Base-by-base conservation (phyloP, 768 basidiomycete genomes). In the Leccinum subtestaceum region DNA sequence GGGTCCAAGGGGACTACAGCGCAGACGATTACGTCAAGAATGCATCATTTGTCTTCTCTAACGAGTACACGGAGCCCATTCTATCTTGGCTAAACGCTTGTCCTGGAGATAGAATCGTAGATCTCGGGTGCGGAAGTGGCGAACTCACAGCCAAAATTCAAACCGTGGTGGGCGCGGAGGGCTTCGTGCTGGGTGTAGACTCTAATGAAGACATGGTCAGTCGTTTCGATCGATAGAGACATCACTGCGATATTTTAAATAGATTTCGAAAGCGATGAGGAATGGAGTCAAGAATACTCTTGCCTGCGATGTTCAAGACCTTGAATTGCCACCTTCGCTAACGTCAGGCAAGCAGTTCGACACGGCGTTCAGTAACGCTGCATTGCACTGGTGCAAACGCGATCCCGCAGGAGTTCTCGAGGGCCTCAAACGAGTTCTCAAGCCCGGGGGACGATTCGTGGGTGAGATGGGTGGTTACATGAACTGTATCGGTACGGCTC, bases 81-180 rank as follows among this genome's bases (percentile, higher is more conserved):
- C 70, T 91, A 12, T 76, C 78, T 3, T 76, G 90, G 29, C 78
- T 94, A 11, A 72, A 80, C n/a, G 78, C 89, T 0, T 63, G 80
- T 61, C 79, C 82, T 0, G 91, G 91, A 1, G 87, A 93, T 63
- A 77, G 77, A 52, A 86, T 93, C 48, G 75, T 89, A 59, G 91
- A 92, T 65, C 72, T 92, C 47, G 92, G 93, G 2, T 94, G 92
- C 67, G 92, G 93, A 17, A 91, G 86, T 48, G 93, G 91, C 0
- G 88, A 94, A 62, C 74, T 94, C 13, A 91, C 89, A 0, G 62
- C 81, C 51, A 73, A 80, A 56, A 77, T 95, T 31, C 76, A 81
- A 50, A 68, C 78, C 12, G 64, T 78, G 15, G 88, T 94, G 5
- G 77, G 63, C 23, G 45, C 62, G 47, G 78, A 75, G 7, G 87